A percentile compares a stretch with the other conserved stretches of the same genome.
Evolutionary conservation across 2,329 filamentous ascomycete species (phyloP).

Genomic region (Stromatinia cepivora): DNA sequence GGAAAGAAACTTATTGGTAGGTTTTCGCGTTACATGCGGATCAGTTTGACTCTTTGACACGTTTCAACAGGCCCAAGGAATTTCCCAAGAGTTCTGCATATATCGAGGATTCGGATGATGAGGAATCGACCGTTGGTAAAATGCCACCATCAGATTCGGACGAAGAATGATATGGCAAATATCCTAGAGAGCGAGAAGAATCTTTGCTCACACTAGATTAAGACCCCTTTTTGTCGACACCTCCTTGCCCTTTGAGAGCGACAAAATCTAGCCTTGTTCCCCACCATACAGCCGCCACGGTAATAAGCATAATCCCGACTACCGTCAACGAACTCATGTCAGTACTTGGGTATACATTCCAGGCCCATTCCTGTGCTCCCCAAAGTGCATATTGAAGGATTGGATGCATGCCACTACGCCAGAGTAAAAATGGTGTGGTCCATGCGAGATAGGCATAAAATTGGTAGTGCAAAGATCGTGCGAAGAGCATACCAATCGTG

Average conservation of each 20-base stretch:
- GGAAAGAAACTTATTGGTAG: conserved; percentile 85
- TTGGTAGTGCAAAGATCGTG: conserved; percentile 71
- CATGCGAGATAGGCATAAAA: conserved; percentile 75
- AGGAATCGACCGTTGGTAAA: conserved; percentile 78
- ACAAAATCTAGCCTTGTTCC: conserved; percentile 42
- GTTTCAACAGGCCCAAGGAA: conserved; percentile 66
- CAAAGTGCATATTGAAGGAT: conserved; percentile 59
- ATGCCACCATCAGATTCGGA: conserved; percentile 83
- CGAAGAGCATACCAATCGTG: conserved; percentile 68
- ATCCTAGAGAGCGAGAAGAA: neutral
- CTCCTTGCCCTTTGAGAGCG: conserved; percentile 33
- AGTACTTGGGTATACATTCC: conserved; percentile 74
- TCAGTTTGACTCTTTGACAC: conserved; percentile 17
- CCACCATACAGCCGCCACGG: conserved; percentile 51
- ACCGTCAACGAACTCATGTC: conserved; percentile 63
- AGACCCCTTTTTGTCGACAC: conserved; percentile 32
- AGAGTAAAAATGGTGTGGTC: conserved; percentile 70
- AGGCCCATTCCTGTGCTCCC: conserved; percentile 69
- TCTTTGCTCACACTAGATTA: conserved; percentile 23
- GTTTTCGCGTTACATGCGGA: neutral
- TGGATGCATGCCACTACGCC: conserved; percentile 62
- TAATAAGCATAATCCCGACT: conserved; percentile 67
- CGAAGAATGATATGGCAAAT: conserved; percentile 54
- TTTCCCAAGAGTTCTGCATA: conserved; percentile 67
- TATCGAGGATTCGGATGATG: conserved; percentile 66